Base-by-base conservation (phyloP, 1,284 basidiomycete genomes). In the Moesziomyces parantarcticus region DNA sequence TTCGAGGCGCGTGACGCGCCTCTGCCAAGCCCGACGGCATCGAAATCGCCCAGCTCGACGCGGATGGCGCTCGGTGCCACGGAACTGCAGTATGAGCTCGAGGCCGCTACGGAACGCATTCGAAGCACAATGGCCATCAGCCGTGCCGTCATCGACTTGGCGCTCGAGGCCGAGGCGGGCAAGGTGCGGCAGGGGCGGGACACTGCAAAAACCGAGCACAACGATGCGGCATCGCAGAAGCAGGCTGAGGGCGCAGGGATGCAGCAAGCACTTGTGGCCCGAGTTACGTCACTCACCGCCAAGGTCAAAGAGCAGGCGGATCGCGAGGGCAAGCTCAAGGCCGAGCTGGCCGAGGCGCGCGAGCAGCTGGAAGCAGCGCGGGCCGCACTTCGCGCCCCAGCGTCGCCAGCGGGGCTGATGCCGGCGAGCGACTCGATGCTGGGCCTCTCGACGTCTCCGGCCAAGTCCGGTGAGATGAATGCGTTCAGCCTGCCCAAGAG, bases 71-170 rank as follows among this genome's bases (percentile, higher is more conserved):
- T 60, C 9, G 54, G 58, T 9, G 45, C 58, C n/a, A 45, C 50
- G 8, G 58, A 64, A 1, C 21, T 70, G 34, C 61, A 70, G 40
- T 41, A 49, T 20, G 67, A 70, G 56, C 50, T 70, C 11, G 59
- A 66, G 20, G 63, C 55, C 13, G 51, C 39, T 1, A 50, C 59
- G 5, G 59, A 58, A n/a, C 59, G 59, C 16, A 29, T 62, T 18
- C 55, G 55, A 29, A 58, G 63, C 52, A 66, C 56, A 1, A 21
- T 71, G 42, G 68, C 63, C 2, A 49, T 65, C 58, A 62, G 68
- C 34, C 61, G 62, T 9, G 49, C 58, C 2, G 68, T 65, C 21
- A 66, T 71, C 22, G 54, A 65, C 8, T 18, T 65, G 42, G 62
- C 62, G 18, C 48, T 71, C 16, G 54, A 52, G n/a, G 47, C 58